Conservation (phyloP, 805 yeast genomes). For the Wickerhamomyces queroliae region DNA sequence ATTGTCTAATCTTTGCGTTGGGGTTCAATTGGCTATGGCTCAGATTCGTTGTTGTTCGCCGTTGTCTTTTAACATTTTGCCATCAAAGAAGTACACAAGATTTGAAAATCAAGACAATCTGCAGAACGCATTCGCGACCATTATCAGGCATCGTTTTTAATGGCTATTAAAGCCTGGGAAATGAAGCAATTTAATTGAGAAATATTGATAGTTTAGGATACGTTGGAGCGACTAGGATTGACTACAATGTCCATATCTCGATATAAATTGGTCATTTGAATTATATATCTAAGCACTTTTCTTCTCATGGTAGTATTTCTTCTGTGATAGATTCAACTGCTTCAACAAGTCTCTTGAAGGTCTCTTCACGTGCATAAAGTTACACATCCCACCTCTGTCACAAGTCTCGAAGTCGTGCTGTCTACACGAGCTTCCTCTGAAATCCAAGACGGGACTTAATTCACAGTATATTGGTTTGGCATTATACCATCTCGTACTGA, state of each 20-base stretch:
- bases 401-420: slow-evolving; percentile 62
- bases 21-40: neutral
- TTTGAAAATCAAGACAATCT: neutral
- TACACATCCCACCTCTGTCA: slow-evolving; percentile 78
- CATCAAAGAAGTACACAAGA: slow-evolving; percentile 6
- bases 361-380: slow-evolving; percentile 72
- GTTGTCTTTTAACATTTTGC: slow-evolving; percentile 3
- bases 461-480: slow-evolving; percentile 76
- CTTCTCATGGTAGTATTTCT: slow-evolving; percentile 16
- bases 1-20: slow-evolving; percentile 30
- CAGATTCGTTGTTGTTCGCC: neutral
- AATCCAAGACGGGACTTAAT: slow-evolving; percentile 65
- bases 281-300: neutral
- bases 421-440: slow-evolving; percentile 70
- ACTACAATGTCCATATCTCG: too few relatives aligned
- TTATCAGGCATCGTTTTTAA: too few relatives aligned
- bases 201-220: too few relatives aligned
- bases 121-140: neutral
- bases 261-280: too few relatives aligned
- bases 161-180: too few relatives aligned
- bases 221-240: too few relatives aligned
- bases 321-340: slow-evolving; percentile 38
- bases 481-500: slow-evolving; percentile 80
- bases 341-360: slow-evolving; percentile 41
- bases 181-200: neutral